These are phyloP conservation scores for Populus tomentosa DNA, from an alignment of 441 rosid genomes.

Conservation along the genomic window DNA sequence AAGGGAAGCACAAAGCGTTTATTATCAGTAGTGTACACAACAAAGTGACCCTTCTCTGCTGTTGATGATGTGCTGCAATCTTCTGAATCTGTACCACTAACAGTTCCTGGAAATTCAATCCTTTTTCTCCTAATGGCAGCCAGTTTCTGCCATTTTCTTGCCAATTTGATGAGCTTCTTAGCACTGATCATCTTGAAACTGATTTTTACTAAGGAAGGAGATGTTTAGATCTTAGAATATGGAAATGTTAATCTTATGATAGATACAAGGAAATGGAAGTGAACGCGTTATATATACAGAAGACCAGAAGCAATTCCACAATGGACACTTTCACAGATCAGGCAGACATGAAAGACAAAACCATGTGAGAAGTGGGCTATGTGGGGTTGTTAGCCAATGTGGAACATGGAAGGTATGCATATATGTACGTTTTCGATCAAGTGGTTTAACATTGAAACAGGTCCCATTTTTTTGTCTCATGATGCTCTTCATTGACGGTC, in stretches of 20 bases:
- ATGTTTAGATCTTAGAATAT: not conserved
- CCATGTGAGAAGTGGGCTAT: not conserved
- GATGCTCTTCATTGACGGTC: too few species aligned
- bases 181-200: conserved; percentile 7
- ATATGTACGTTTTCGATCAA: not conserved
- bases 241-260: not conserved
- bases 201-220: not conserved
- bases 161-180: conserved; percentile 14
- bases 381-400: not conserved
- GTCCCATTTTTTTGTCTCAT: not conserved
- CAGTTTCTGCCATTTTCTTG: not conserved
- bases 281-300: not conserved
- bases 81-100: not conserved
- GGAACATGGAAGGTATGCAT: not conserved
- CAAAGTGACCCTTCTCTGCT: conserved; percentile 31
- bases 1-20: conserved; percentile 19
- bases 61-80: not conserved
- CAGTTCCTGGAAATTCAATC: not conserved
- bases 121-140: not conserved
- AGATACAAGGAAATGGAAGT: not conserved
- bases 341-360: not conserved
- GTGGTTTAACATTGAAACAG: not conserved
- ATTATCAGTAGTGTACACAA: conserved; percentile 14
- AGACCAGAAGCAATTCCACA: not conserved
- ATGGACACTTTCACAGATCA: not conserved